These are phyloP conservation scores for Tremella yokohamensis DNA, from an alignment of 768 basidiomycete genomes.

Conservation along the genomic window DNA sequence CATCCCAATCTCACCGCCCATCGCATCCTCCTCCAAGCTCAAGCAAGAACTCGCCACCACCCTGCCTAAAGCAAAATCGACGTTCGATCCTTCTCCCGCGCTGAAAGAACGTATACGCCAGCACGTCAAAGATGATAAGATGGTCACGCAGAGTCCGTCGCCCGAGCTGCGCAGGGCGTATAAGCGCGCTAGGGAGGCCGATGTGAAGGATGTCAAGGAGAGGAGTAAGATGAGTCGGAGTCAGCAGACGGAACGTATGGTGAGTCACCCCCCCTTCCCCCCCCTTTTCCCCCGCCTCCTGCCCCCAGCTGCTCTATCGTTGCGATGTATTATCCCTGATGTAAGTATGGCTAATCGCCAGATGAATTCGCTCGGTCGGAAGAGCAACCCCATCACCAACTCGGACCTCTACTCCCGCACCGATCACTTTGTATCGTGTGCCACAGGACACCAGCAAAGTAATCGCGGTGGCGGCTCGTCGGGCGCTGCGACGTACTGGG, in stretches of 20 bases:
- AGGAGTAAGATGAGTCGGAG: conserved; percentile 6
- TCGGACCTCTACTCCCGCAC: conserved; percentile 43
- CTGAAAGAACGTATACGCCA: conserved; percentile 8
- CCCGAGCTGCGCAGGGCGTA: background rate
- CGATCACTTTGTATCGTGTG: conserved; percentile 42
- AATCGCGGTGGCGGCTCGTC: conserved; percentile 41
- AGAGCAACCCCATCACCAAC: conserved; percentile 44
- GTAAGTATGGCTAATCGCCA: background rate
- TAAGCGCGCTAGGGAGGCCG: background rate
- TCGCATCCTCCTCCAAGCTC: background rate
- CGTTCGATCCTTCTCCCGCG: conserved; percentile 9
- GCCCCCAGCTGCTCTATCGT: too few relatives aligned
- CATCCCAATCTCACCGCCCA: conserved; percentile 39
- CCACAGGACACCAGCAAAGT: conserved; percentile 44
- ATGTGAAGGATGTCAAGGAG: background rate
- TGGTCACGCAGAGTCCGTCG: background rate
- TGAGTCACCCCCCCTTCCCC: background rate
- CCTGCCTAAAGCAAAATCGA: conserved; percentile 10
- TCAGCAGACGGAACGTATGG: conserved; percentile 15
- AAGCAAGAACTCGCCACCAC: conserved; percentile 10
- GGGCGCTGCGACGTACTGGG: conserved; percentile 43
- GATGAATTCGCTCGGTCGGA: conserved; percentile 34
- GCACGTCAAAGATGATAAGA: conserved; percentile 1
- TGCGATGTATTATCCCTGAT: background rate
- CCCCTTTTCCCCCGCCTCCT: background rate